Evolutionary conservation across 225 moss, liverwort and hornwort genomes (phyloP).

Genomic region (Sphagnum contortum): DNA sequence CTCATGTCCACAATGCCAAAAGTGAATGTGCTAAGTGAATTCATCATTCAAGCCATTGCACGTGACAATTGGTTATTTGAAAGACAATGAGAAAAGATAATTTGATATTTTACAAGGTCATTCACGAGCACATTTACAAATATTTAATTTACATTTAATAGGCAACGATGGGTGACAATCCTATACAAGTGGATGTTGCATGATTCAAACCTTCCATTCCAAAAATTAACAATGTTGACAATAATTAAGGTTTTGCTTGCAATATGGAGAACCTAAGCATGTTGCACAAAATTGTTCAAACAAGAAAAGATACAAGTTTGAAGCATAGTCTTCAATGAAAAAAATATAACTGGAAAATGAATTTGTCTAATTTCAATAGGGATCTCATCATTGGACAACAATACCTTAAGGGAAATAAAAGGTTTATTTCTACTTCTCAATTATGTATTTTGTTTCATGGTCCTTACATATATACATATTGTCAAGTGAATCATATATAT

Average conservation of each 20-base stretch:
- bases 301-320: not conserved
- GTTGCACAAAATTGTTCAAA: not conserved
- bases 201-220: not conserved
- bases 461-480: no score
- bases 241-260: not conserved
- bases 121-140: not conserved
- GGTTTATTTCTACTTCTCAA: no score
- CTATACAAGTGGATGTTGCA: not conserved
- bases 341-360: no score
- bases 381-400: no score
- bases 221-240: not conserved
- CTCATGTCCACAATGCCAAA: conserved; percentile 1
- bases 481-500: no score
- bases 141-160: not conserved
- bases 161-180: no score
- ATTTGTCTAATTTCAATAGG: no score
- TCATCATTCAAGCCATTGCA: not conserved
- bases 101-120: not conserved
- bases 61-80: conserved; percentile 1
- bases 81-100: not conserved
- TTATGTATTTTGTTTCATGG: no score
- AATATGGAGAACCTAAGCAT: not conserved
- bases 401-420: no score
- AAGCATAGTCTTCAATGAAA: no score
- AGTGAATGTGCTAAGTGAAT: not conserved